These are phyloP conservation scores for Ettlia oleoabundans DNA, from an alignment of 139 green algal genomes.

Conservation along the genomic window DNA sequence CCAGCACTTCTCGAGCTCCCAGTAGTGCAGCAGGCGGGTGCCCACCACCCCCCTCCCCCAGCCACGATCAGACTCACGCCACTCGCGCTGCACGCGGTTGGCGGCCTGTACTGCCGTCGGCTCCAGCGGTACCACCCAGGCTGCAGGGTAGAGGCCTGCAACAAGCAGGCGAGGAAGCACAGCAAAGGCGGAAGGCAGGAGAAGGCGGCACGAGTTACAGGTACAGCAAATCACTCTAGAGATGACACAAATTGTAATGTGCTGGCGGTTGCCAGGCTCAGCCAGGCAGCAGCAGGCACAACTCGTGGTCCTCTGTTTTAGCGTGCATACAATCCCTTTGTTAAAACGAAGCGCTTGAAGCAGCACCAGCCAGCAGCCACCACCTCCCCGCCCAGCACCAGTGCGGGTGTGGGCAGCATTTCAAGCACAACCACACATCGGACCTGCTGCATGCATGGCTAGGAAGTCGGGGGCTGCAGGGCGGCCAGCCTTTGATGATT, in stretches of 20 bases:
- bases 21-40: neutral
- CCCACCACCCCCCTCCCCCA: neutral
- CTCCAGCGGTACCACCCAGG: neutral
- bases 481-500: neutral
- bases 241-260: too few species aligned
- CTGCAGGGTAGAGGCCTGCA: neutral
- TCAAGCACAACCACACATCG: neutral
- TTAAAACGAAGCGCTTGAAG: too few species aligned
- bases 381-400: too few species aligned
- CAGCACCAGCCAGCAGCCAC: too few species aligned
- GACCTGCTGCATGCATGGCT: neutral
- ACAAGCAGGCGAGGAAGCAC: neutral
- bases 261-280: too few species aligned
- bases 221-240: too few species aligned
- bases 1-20: neutral
- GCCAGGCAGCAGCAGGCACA: too few species aligned
- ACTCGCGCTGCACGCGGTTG: neutral
- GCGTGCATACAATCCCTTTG: too few species aligned
- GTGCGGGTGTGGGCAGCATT: neutral
- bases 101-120: neutral
- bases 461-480: neutral
- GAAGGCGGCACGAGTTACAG: too few species aligned
- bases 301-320: too few species aligned
- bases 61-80: neutral
- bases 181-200: too few species aligned